A percentile compares a stretch with the other conserved stretches of the same genome.
Evolutionary conservation across 371 early-diverging fungal genomes (phyloP).

Genomic region (Blastocladiella emersonii): DNA sequence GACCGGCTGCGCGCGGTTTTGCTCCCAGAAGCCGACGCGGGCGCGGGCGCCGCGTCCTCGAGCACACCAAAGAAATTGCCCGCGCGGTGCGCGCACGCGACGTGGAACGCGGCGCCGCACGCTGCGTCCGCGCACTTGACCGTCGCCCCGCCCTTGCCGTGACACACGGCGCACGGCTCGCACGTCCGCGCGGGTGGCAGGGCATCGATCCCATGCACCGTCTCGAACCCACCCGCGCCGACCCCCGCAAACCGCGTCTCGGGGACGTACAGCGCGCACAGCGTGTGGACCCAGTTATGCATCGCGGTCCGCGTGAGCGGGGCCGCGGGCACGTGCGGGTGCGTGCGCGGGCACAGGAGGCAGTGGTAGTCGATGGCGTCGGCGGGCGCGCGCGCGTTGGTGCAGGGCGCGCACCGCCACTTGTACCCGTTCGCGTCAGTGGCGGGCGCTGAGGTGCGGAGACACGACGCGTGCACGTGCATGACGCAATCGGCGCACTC

Average conservation of each 20-base stretch:
- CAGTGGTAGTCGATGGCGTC: not conserved
- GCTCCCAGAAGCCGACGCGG: too few species aligned
- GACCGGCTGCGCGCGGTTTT: too few species aligned
- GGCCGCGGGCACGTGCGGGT: not conserved
- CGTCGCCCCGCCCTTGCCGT: not conserved
- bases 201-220: not conserved
- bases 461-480: not conserved
- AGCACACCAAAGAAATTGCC: not conserved
- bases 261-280: conserved; percentile 7
- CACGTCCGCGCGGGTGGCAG: not conserved
- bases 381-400: conserved; percentile 1
- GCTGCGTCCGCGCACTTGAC: not conserved
- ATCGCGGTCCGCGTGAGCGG: not conserved
- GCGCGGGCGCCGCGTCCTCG: not conserved
- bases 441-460: not conserved
- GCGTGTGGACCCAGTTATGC: conserved; percentile 5
- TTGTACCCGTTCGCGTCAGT: too few species aligned
- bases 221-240: not conserved
- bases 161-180: not conserved
- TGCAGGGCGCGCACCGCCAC: conserved; percentile 5
- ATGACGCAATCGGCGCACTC: conserved; percentile 5
- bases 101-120: not conserved
- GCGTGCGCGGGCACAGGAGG: not conserved
- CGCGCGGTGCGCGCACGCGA: not conserved
- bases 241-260: not conserved